These are phyloP conservation scores for Lactuca sativa DNA, from an alignment of 129 eudicot species.

Conservation along the genomic window DNA sequence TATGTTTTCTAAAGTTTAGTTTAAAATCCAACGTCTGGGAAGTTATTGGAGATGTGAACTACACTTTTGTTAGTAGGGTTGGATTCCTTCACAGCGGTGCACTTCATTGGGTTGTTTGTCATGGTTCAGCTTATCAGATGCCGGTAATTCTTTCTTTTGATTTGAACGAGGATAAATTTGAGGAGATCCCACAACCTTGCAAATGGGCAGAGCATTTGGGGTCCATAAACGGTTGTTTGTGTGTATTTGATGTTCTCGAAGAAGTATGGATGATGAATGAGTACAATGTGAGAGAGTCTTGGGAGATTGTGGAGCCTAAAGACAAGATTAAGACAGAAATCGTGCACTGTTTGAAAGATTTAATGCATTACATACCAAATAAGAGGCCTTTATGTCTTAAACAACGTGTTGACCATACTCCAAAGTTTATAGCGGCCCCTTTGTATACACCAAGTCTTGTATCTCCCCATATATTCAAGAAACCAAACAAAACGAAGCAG, in stretches of 20 bases:
- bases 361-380: background rate
- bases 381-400: constrained; percentile 1
- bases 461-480: too few relatives aligned
- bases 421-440: constrained; percentile 1
- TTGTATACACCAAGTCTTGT: background rate
- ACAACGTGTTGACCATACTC: background rate
- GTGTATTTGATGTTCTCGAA: background rate
- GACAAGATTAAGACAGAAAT: background rate
- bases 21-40: constrained; percentile 23
- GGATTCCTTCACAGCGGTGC: too few relatives aligned
- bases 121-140: background rate
- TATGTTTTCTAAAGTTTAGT: constrained; percentile 9
- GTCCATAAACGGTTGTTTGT: background rate
- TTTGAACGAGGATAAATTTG: constrained; percentile 2
- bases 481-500: too few relatives aligned
- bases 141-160: background rate
- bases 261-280: constrained; percentile 8
- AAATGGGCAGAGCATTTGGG: background rate
- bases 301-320: constrained; percentile 2
- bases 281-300: background rate
- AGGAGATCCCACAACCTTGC: background rate
- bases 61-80: background rate
- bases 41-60: constrained; percentile 19
- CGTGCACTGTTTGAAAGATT: background rate
- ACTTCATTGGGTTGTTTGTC: constrained; percentile 17